Percentiles rank a stretch among this genome's conserved stretches.
Evolutionary conservation across 352 stramenopile genomes (phyloP).

Genomic region (Phytophthora parvispora): DNA sequence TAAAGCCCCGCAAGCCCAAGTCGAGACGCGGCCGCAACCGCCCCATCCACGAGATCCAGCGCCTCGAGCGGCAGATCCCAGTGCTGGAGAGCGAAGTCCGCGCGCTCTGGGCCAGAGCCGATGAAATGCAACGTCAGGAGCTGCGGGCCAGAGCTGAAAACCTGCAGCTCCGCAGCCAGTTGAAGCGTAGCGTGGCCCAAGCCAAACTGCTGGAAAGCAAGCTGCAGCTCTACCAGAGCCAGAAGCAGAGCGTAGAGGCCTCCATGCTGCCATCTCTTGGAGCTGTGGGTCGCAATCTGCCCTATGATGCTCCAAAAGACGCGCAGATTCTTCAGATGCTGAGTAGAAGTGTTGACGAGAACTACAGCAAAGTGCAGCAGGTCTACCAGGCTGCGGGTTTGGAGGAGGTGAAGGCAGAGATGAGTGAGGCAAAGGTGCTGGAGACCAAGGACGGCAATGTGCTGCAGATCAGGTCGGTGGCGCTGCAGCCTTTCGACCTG

Average conservation of each 20-base stretch:
- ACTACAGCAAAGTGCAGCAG: slow-evolving; percentile 10
- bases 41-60: slow-evolving; percentile 17
- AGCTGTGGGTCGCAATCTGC: slow-evolving; percentile 6
- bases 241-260: slow-evolving; percentile 1
- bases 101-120: slow-evolving; percentile 2
- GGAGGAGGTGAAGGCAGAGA: background rate
- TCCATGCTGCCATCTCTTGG: slow-evolving; percentile 5
- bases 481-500: slow-evolving; percentile 4
- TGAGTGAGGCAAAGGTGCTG: slow-evolving; percentile 12
- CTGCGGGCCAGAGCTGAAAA: slow-evolving; percentile 6
- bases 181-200: slow-evolving; percentile 4
- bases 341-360: slow-evolving; percentile 12
- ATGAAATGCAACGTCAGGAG: background rate
- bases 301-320: slow-evolving; percentile 9
- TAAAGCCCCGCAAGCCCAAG: slow-evolving; percentile 4
- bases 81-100: slow-evolving; percentile 13
- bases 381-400: slow-evolving; percentile 14
- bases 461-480: slow-evolving; percentile 8
- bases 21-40: slow-evolving; percentile 7
- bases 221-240: slow-evolving; percentile 9
- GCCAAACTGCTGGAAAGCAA: slow-evolving; percentile 10
- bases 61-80: slow-evolving; percentile 19
- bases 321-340: slow-evolving; percentile 9
- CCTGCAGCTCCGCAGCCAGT: slow-evolving; percentile 4
- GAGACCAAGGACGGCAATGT: slow-evolving; percentile 2